Conservation (phyloP, 2,329 filamentous ascomycete genomes). For the Dendrostoma leiphaemia region DNA sequence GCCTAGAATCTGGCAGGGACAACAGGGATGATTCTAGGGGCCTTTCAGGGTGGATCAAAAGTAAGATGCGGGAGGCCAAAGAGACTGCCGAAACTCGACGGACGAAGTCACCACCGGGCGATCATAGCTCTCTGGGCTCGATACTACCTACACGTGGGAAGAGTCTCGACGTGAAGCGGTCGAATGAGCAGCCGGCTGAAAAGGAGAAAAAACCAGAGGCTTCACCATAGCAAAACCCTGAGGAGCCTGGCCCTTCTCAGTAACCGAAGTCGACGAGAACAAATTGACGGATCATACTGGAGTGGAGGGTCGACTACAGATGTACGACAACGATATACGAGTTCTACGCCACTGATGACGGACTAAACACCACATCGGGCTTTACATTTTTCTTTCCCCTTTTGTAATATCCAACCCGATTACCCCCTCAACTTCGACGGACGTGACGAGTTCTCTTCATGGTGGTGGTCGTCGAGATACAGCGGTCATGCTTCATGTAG, state of each 20-base stretch:
- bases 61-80: conserved; percentile 59
- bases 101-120: conserved; percentile 54
- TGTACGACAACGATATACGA: conserved; percentile 15
- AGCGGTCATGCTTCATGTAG: not conserved
- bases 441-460: not conserved
- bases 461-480: not conserved
- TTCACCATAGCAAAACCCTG: conserved; percentile 1
- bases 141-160: conserved; percentile 41
- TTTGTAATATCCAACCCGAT: conserved; percentile 14
- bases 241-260: conserved; percentile 12
- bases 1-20: conserved; percentile 37
- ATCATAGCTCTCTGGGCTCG: conserved; percentile 27
- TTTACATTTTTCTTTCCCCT: not conserved
- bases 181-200: conserved; percentile 26
- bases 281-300: not conserved
- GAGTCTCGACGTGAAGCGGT: conserved; percentile 46
- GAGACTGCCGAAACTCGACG: conserved; percentile 54
- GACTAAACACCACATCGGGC: conserved; percentile 4
- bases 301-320: conserved; percentile 3
- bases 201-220: conserved; percentile 28
- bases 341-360: conserved; percentile 1
- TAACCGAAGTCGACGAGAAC: not conserved
- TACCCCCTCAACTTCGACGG: not conserved
- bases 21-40: conserved; percentile 48
- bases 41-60: conserved; percentile 57